Base-by-base conservation (phyloP, 371 early-diverging fungal species). In the Apophysomyces ossiformis region DNA sequence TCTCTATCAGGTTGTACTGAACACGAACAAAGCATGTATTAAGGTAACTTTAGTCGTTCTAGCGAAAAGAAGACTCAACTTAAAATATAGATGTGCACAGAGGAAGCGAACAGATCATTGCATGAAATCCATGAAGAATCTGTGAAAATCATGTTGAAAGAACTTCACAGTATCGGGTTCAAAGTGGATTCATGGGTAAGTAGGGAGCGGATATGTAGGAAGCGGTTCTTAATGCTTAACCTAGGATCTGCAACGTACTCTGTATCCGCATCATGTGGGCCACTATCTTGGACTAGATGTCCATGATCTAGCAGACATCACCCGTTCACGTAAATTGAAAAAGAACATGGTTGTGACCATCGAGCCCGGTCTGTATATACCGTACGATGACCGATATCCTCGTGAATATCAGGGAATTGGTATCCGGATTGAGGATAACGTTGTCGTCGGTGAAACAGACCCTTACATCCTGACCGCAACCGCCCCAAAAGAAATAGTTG, bases 251-350 rank as follows among this genome's bases (percentile, higher is more conserved):
- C 88, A 91, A 58, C 78, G 84, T 35, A 74, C 83, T 18, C 81
- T 99, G 32, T 98, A 94, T 70, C 97, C 97, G 45, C 98, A 99
- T 74, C 95, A 96, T 75, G 90, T 99, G 4, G 90, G 95, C 4
- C 99, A 97, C 77, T 97, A 94, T 70, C 84, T 98, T 18, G 99
- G 99, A 6, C 66, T 97, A 67, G 97, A 97, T 74, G 92, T 99
- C 0, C 99, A 99, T 72, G 98, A 99, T 72, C 88, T 92, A 1
- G 86, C 86, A 44, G 85, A 88, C 58, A 77, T 96, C 9, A 79
- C 86, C 38, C 85, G 97, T 39, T 87, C 89, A 1, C 83, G 86
- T 58, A 84, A 76, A 61, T 75, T 99, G 47, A 85, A 86, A 65
- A 68, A 76, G 13, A 93, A 93, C 47, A 96, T 94, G 94, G 95